Base-by-base conservation (phyloP, 371 early-diverging fungal genomes). In the Mucor mucedo region DNA sequence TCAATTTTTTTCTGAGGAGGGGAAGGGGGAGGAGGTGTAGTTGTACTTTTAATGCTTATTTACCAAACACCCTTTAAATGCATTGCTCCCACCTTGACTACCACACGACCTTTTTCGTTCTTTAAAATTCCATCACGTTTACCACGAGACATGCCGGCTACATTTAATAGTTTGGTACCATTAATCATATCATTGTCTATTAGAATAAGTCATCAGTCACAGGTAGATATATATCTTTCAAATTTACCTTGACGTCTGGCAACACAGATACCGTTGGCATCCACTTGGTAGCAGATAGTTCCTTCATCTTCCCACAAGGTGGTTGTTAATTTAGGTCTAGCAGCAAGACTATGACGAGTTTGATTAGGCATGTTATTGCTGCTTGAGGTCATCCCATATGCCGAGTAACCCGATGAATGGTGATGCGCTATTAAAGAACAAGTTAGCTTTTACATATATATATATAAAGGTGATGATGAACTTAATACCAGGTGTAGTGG, bases 1-100 rank as follows among this genome's bases (percentile, higher is more conserved):
- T 35, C 35, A 35, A 8, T 35, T 35, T 35, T 35, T 35, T 6
- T 35, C 8, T 35, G 6, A 35, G 21, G 21, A 21, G 21, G 21
- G 1, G 1, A 21, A 21, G 21, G 21, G 21, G 21, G 21, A 21
- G 21, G 21, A 21, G 21, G 21, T 21, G 21, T 21, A 21, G 21
- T 21, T 21, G 21, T 21, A 21, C 21, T 21, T 21, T 21, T 21
- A 58, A 9, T 14, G 33, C 30, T 27, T 53, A 53, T 29, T 78
- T 79, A 84, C 94, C 94, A 93, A 58, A 93, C 94, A 27, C 94
- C 94, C 66, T 93, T 93, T 29, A 93, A 76, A 63, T 91, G 90
- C 93, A 93, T 92, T 0, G 93, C 88, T 16, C 94, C 94, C 1
- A 90, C 90, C 68, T 93, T 93, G 63, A 93, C 89, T 3, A 93